These are phyloP conservation scores for Poteriospumella lacustris DNA, from an alignment of 108 stramenopile genomes.

Conservation along the genomic window DNA sequence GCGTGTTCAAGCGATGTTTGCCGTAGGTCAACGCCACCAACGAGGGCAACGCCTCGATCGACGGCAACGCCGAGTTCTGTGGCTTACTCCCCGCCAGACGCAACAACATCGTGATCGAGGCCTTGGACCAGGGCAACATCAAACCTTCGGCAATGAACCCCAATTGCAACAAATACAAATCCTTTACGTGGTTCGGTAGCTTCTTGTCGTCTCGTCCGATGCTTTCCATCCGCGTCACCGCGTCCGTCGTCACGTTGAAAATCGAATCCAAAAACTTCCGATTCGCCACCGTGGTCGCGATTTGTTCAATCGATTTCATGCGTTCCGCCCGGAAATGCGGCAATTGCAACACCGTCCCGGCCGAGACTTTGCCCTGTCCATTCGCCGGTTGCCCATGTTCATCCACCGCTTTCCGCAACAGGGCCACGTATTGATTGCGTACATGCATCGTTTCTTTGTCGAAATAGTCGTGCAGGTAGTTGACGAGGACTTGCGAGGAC, in stretches of 20 bases:
- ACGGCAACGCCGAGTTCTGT: background rate
- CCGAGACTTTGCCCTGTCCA: background rate
- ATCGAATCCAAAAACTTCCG: background rate
- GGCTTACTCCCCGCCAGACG: background rate
- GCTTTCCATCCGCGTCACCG: slow-evolving; percentile 4
- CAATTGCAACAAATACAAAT: slow-evolving; percentile 12
- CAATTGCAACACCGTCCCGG: background rate
- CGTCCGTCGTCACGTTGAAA: slow-evolving; percentile 6
- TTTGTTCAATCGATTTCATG: background rate
- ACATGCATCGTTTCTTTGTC: slow-evolving; percentile 3
- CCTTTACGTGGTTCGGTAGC: background rate
- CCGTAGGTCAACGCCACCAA: background rate
- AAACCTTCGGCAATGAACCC: slow-evolving; percentile 1
- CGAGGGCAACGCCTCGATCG: background rate
- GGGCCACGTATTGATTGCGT: background rate
- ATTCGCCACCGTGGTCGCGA: background rate
- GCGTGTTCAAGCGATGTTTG: background rate
- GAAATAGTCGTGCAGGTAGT: slow-evolving; percentile 16
- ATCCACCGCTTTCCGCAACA: background rate
- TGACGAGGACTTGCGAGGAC: background rate
- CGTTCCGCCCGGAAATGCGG: background rate
- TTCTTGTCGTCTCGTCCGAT: slow-evolving; percentile 23
- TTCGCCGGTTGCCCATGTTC: background rate
- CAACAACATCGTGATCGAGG: background rate
- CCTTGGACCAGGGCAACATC: slow-evolving; percentile 12